These are phyloP conservation scores for Fusarium nanum DNA, from an alignment of 2,329 filamentous ascomycete genomes.

Conservation along the genomic window DNA sequence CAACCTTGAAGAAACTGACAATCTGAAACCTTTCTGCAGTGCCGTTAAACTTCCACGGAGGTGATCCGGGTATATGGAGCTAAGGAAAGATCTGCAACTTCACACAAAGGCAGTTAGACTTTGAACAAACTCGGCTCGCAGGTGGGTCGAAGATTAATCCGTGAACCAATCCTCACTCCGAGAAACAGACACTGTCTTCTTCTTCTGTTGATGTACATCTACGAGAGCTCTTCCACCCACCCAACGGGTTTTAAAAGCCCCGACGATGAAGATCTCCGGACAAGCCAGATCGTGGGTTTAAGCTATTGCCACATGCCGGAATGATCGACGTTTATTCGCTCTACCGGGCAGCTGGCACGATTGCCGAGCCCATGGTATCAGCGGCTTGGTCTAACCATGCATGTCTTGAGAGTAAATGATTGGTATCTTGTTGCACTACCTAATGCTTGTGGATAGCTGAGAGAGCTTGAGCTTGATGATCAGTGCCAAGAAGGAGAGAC, in stretches of 20 bases:
- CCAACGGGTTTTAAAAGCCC: too few species aligned
- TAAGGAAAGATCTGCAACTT: neutral
- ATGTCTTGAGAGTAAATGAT: neutral
- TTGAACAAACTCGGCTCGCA: rapidly evolving
- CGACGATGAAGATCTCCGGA: neutral
- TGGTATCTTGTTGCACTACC: neutral
- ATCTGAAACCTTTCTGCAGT: neutral
- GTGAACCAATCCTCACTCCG: neutral
- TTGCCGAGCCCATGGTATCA: neutral
- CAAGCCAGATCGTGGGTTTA: neutral
- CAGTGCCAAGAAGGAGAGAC: neutral
- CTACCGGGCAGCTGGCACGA: neutral
- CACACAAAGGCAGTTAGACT: neutral
- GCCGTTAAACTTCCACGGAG: neutral
- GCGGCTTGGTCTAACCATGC: neutral
- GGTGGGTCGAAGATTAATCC: neutral
- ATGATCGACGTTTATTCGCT: neutral
- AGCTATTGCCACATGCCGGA: neutral
- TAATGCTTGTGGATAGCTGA: neutral
- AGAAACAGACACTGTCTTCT: neutral
- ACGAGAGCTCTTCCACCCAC: too few species aligned
- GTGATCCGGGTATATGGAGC: neutral
- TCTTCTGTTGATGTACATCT: neutral
- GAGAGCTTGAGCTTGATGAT: neutral
- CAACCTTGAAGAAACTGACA: rapidly evolving